Conservation (phyloP, 2,329 filamentous ascomycete genomes). For the Colletotrichum scovillei region DNA sequence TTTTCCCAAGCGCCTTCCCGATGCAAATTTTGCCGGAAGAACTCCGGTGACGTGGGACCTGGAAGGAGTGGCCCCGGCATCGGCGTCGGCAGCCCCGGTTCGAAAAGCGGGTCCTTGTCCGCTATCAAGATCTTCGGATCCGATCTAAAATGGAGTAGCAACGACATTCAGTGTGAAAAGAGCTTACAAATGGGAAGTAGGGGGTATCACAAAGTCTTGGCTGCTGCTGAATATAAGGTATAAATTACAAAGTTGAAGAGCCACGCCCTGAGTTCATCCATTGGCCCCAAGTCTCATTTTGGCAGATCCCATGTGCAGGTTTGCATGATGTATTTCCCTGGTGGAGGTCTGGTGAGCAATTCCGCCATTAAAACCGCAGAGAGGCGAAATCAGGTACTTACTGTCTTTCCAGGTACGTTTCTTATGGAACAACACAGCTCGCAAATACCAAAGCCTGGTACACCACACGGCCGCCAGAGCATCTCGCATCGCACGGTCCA, state of each 20-base stretch:
- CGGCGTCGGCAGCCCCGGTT: constrained; percentile 28
- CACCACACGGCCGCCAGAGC: constrained; percentile 50
- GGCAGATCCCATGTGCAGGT: constrained; percentile 17
- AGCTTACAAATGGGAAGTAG: not conserved
- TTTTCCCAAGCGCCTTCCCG: constrained; percentile 2
- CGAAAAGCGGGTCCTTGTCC: not conserved
- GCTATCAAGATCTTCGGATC: not conserved
- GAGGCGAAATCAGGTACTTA: not conserved
- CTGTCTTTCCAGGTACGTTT: constrained; percentile 27
- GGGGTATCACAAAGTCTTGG: not conserved
- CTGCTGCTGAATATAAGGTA: not conserved
- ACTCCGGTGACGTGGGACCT: constrained; percentile 15
- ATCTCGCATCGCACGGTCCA: constrained; percentile 44
- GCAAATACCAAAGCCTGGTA: constrained; percentile 47
- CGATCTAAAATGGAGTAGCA: not conserved
- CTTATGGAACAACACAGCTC: constrained; percentile 37
- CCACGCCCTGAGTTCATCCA: not conserved
- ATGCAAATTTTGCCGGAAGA: constrained; percentile 33
- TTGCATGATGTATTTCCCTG: constrained; percentile 27
- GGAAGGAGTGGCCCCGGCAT: constrained; percentile 16
- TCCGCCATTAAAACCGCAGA: not conserved
- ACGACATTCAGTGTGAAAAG: not conserved
- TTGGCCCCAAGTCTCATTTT: not conserved
- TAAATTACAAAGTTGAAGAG: not conserved
- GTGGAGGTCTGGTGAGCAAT: not conserved